These are phyloP conservation scores for Alternaria ethzedia DNA, from an alignment of 2,329 filamentous ascomycete species.

Conservation along the genomic window DNA sequence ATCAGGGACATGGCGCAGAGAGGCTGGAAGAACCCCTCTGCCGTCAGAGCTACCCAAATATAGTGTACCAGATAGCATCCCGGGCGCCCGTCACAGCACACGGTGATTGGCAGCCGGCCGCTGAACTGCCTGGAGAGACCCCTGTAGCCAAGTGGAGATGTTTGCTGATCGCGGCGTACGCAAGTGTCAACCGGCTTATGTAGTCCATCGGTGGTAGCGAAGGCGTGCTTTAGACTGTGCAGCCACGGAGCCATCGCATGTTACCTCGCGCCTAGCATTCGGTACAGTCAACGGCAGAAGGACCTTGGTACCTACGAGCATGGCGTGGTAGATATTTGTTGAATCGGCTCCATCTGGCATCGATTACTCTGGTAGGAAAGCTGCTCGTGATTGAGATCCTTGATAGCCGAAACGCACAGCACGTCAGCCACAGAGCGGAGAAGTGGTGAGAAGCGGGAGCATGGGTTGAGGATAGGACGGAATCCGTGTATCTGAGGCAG, in stretches of 20 bases:
- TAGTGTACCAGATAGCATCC: slow-evolving; percentile 37
- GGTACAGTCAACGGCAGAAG: slow-evolving; percentile 21
- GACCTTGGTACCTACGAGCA: slow-evolving; percentile 11
- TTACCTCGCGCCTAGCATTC: slow-evolving; percentile 16
- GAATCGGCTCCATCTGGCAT: slow-evolving; percentile 21
- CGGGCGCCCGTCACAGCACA: slow-evolving; percentile 25
- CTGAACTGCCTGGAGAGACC: slow-evolving; percentile 34
- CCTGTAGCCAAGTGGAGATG: slow-evolving; percentile 45
- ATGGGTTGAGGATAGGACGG: slow-evolving; percentile 30
- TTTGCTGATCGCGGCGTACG: slow-evolving; percentile 43
- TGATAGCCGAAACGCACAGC: slow-evolving; percentile 37
- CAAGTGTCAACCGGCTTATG: slow-evolving; percentile 36
- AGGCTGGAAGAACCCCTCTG: slow-evolving; percentile 28
- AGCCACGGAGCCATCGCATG: slow-evolving; percentile 18
- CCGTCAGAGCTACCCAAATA: slow-evolving; percentile 38
- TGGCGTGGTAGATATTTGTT: slow-evolving; percentile 9
- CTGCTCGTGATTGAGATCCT: slow-evolving; percentile 22
- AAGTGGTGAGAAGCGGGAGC: slow-evolving; percentile 21
- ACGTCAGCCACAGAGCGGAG: slow-evolving; percentile 38
- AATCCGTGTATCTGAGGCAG: slow-evolving; percentile 20
- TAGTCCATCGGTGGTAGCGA: slow-evolving; percentile 27
- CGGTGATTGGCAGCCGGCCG: slow-evolving; percentile 38
- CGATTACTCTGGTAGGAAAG: slow-evolving; percentile 21
- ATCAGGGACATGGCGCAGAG: slow-evolving; percentile 33
- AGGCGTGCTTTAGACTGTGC: slow-evolving; percentile 32